These are phyloP conservation scores for Lyophyllum shimeji DNA, from an alignment of 768 basidiomycete genomes.

Conservation along the genomic window DNA sequence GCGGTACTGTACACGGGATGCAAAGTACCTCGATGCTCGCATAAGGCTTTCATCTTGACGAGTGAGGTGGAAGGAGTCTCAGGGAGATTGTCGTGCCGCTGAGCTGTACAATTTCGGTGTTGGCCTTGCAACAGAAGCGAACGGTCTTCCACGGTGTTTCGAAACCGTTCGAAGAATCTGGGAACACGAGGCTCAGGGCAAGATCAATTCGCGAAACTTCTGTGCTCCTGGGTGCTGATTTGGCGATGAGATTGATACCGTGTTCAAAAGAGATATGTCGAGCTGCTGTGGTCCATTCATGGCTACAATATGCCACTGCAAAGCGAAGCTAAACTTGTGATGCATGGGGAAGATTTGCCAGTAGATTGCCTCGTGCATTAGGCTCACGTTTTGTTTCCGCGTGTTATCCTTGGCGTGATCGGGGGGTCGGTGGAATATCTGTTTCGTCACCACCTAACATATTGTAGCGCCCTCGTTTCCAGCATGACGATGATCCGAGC, in stretches of 20 bases:
- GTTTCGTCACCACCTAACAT: conserved; percentile 2
- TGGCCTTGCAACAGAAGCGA: no score
- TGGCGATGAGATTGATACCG: background rate
- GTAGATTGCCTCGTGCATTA: no score
- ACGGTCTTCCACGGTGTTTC: background rate
- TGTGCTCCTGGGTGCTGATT: background rate
- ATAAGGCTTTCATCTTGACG: no score
- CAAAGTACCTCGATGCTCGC: no score
- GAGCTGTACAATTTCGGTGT: no score
- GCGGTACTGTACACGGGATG: no score
- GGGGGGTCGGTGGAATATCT: background rate
- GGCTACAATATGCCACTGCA: background rate
- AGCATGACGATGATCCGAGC: conserved; percentile 17
- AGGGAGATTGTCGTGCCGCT: background rate
- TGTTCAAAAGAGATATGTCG: no score
- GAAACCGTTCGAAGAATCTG: background rate
- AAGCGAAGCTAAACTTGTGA: background rate
- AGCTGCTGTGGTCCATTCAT: no score
- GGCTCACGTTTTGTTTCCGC: no score
- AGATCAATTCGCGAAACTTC: no score
- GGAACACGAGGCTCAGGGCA: background rate
- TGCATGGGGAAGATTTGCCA: no score
- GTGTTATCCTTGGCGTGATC: conserved; percentile 4
- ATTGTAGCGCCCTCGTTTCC: conserved; percentile 4
- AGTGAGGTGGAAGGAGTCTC: background rate